Percentiles rank a stretch among this genome's conserved stretches.
Evolutionary conservation across 345 rosid genomes (phyloP).

Genomic region (Odontarrhena argentea): DNA sequence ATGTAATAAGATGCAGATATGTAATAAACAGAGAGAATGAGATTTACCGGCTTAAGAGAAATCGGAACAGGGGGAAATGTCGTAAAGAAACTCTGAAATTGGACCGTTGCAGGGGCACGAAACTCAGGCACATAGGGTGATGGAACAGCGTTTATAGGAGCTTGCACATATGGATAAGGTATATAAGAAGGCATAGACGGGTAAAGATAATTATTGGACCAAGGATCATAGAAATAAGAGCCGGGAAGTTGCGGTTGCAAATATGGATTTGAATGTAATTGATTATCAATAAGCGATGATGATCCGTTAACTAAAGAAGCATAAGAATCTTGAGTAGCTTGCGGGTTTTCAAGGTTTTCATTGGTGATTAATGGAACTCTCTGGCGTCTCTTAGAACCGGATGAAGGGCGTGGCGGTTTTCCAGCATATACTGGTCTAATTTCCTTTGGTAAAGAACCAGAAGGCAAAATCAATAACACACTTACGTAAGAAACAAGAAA

Average conservation of each 20-base stretch:
- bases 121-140: not conserved
- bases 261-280: not conserved
- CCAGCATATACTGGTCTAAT: conserved; percentile 27
- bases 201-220: not conserved
- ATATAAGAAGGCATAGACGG: not conserved
- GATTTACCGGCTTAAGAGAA: not conserved
- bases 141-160: not conserved
- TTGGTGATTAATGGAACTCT: not conserved
- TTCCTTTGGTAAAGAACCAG: not conserved
- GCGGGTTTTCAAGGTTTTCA: conserved; percentile 24
- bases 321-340: conserved; percentile 9
- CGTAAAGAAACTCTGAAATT: conserved; percentile 8
- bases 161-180: not conserved
- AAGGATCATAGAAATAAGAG: not conserved
- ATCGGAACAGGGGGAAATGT: conserved; percentile 8
- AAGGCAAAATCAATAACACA: conserved; percentile 10
- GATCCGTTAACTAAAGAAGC: conserved; percentile 22
- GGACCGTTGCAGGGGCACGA: not conserved
- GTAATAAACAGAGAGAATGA: not conserved
- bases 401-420: conserved; percentile 37
- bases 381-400: not conserved
- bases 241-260: not conserved
- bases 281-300: not conserved
- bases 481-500: not conserved
- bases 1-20: not conserved